phyloP scores from a whole-genome alignment of 2,329 filamentous ascomycete genomes.

The Dactylonectria macrodidyma region DNA sequence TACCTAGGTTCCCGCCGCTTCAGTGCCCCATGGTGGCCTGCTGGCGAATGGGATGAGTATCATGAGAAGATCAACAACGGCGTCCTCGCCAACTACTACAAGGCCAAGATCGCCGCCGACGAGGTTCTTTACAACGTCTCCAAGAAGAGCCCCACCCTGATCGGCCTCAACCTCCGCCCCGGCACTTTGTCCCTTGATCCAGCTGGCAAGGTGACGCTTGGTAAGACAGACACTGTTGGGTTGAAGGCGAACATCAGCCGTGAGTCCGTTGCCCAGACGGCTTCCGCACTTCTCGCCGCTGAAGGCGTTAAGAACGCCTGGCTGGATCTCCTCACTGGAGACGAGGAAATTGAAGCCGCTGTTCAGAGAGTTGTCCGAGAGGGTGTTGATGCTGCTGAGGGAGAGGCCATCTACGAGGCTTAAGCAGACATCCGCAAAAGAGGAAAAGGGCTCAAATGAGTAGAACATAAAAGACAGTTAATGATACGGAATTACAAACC shows the following conservation, averaged over 20 bases:
- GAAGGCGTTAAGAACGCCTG: conserved; percentile 64
- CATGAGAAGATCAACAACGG: conserved; percentile 58
- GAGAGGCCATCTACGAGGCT: conserved; percentile 58
- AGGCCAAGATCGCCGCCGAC: conserved; percentile 74
- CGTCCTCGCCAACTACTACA: conserved; percentile 67
- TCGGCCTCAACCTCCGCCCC: conserved; percentile 69
- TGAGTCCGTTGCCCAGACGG: conserved; percentile 72
- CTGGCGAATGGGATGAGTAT: conserved; percentile 63
- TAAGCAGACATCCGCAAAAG: conserved; percentile 20
- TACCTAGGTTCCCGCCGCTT: conserved; percentile 69
- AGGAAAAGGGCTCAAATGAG: not conserved
- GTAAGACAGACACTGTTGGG: conserved; percentile 56
- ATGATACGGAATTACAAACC: conserved; percentile 12
- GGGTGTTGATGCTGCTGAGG: conserved; percentile 66
- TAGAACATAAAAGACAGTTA: not conserved
- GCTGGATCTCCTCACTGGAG: conserved; percentile 70
- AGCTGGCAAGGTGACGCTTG: conserved; percentile 63
- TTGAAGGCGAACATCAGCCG: conserved; percentile 62
- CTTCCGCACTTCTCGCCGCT: conserved; percentile 68
- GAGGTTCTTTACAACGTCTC: conserved; percentile 67
- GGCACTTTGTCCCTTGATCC: conserved; percentile 65
- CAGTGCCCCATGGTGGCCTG: conserved; percentile 70
- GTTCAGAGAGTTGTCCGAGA: conserved; percentile 65
- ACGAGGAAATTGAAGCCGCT: conserved; percentile 62
- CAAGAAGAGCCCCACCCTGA: conserved; percentile 58